A percentile compares a stretch with the other conserved stretches of the same genome.
Evolutionary conservation across 257 asterid species (phyloP).

Genomic region (Osmanthus fragrans): DNA sequence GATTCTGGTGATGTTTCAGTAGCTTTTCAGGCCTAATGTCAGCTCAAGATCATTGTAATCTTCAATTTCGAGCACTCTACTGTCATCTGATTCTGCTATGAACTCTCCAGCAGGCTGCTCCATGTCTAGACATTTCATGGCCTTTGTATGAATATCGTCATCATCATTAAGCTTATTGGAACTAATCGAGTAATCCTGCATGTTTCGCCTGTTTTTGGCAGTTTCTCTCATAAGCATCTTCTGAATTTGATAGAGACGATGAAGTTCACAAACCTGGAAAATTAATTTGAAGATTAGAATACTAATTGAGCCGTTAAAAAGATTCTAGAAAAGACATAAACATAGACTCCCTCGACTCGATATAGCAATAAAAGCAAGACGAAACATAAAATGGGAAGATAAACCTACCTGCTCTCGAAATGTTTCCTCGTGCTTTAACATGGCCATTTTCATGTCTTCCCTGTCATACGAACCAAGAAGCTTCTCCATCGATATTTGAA

Average conservation of each 20-base stretch:
- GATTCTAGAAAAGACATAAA: background rate
- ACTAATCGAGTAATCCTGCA: conserved; percentile 17
- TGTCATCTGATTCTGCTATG: conserved; percentile 19
- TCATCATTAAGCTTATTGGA: conserved; percentile 19
- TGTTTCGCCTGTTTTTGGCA: conserved; percentile 17
- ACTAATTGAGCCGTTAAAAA: background rate
- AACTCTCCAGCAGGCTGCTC: conserved; percentile 37
- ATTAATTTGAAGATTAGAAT: background rate
- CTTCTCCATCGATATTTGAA: conserved; percentile 57
- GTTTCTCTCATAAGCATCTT: conserved; percentile 69
- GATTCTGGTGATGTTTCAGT: conserved; percentile 28
- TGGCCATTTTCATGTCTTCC: conserved; percentile 83
- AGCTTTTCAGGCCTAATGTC: conserved; percentile 69
- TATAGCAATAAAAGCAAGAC: background rate
- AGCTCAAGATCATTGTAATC: conserved; percentile 75
- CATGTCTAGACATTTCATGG: conserved; percentile 23
- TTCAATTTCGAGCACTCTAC: conserved; percentile 19
- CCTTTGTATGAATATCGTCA: conserved; percentile 12
- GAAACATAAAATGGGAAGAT: background rate
- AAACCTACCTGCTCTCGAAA: conserved; percentile 80
- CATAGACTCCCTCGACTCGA: background rate
- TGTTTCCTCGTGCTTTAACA: conserved; percentile 91
- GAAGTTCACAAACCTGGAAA: conserved; percentile 76
- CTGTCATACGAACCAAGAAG: conserved; percentile 60
- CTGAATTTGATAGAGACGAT: conserved; percentile 78